Evolutionary conservation across 2,329 filamentous ascomycete species (phyloP).

Genomic region (Pseudocercospora musae): DNA sequence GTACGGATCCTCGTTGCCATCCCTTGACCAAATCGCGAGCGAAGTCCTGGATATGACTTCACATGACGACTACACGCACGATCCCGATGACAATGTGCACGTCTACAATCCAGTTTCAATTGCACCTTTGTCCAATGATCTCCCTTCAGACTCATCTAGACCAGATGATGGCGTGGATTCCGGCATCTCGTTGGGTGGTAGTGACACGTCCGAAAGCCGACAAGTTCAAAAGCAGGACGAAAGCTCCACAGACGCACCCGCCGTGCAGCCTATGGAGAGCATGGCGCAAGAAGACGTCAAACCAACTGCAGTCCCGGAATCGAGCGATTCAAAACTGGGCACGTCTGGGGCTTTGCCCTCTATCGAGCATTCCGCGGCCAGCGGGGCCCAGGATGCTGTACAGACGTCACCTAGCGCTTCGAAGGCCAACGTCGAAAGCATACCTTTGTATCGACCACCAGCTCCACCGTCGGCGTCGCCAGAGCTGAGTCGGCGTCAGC

Average conservation of each 20-base stretch:
- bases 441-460: slow-evolving; percentile 33
- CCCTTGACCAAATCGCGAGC: slow-evolving; percentile 37
- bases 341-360: slow-evolving; percentile 5
- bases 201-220: slow-evolving; percentile 19
- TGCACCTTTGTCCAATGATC: slow-evolving; percentile 12
- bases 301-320: not conserved
- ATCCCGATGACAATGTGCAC: slow-evolving; percentile 16
- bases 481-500: slow-evolving; percentile 26
- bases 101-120: slow-evolving; percentile 20
- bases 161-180: slow-evolving; percentile 33
- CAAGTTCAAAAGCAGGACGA: slow-evolving; percentile 1
- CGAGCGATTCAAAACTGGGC: not conserved
- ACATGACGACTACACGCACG: slow-evolving; percentile 21
- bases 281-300: not conserved
- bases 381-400: not conserved
- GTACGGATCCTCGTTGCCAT: slow-evolving; percentile 27
- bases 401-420: slow-evolving; percentile 13
- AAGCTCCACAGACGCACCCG: not conserved
- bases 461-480: slow-evolving; percentile 30
- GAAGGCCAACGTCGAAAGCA: slow-evolving; percentile 13
- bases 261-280: not conserved
- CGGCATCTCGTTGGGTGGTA: slow-evolving; percentile 28
- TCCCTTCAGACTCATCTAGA: slow-evolving; percentile 15
- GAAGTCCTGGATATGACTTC: slow-evolving; percentile 36
- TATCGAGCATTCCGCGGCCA: slow-evolving; percentile 1